Conservation (phyloP, 805 yeast species). For the Saturnispora mendoncae region DNA sequence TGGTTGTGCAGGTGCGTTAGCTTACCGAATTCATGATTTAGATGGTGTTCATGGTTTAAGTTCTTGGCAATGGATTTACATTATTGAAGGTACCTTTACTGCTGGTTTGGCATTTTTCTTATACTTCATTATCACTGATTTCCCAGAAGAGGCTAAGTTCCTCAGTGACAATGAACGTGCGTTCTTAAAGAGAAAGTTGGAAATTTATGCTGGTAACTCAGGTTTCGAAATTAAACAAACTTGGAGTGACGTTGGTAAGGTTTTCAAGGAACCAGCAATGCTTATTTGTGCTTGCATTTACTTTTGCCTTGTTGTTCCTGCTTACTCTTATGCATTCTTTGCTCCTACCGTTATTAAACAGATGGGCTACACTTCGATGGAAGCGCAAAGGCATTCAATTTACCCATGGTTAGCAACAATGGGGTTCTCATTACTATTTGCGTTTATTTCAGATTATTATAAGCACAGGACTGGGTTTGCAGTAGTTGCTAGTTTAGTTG, state of each 20-base stretch:
- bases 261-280: conserved; percentile 53
- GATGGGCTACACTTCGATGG: conserved; percentile 58
- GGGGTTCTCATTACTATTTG: conserved; percentile 51
- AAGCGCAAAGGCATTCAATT: conserved; percentile 72
- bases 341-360: conserved; percentile 56
- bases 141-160: conserved; percentile 61
- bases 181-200: conserved; percentile 51
- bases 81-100: conserved; percentile 31
- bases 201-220: conserved; percentile 41
- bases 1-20: conserved; percentile 69
- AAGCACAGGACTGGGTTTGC: conserved; percentile 40
- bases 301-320: conserved; percentile 58
- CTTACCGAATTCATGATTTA: conserved; percentile 52
- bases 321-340: conserved; percentile 68
- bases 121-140: conserved; percentile 50
- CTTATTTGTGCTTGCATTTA: conserved; percentile 52
- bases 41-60: conserved; percentile 35
- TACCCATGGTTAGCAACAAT: conserved; percentile 81
- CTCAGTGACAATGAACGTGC: conserved; percentile 41
- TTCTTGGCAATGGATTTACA: conserved; percentile 40
- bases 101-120: conserved; percentile 28
- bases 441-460: conserved; percentile 49
- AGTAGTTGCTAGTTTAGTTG: conserved; percentile 26
- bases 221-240: conserved; percentile 41
- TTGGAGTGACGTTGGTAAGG: conserved; percentile 34